phyloP scores from a whole-genome alignment of 768 basidiomycete species.

The Boletus reticulatus region DNA sequence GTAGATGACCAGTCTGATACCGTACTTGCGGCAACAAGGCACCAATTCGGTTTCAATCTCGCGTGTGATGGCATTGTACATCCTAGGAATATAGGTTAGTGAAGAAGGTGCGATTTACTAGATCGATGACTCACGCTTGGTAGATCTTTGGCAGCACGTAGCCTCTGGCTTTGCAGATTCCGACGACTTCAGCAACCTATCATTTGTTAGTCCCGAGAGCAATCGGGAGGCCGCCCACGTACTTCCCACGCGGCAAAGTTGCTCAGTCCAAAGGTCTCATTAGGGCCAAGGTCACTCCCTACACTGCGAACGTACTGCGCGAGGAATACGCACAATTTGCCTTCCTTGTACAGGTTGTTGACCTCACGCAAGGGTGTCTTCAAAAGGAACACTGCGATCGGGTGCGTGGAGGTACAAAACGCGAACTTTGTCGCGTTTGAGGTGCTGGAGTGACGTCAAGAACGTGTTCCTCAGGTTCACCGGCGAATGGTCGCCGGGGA shows the following conservation, averaged over 20 bases:
- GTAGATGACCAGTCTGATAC: conserved; percentile 54
- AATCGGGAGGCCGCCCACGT: not conserved
- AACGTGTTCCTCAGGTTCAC: conserved; percentile 44
- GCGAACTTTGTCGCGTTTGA: conserved; percentile 45
- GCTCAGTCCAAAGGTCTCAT: conserved; percentile 61
- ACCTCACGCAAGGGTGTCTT: conserved; percentile 53
- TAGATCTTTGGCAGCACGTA: conserved; percentile 57
- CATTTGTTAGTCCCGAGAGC: not conserved
- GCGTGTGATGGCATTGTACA: conserved; percentile 50
- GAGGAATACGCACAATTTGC: conserved; percentile 44
- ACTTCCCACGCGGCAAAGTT: conserved; percentile 60
- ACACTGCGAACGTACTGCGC: not conserved
- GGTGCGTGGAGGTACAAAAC: conserved; percentile 62
- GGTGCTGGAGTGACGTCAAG: conserved; percentile 41
- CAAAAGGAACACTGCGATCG: conserved; percentile 55
- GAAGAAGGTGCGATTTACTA: not conserved
- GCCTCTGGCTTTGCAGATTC: conserved; percentile 52
- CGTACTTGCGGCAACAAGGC: conserved; percentile 57
- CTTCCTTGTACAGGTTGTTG: conserved; percentile 54
- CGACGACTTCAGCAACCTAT: conserved; percentile 58
- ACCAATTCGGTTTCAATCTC: conserved; percentile 49
- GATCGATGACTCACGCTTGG: conserved; percentile 40
- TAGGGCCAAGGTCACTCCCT: conserved; percentile 13
- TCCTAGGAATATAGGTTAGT: conserved; percentile 14
- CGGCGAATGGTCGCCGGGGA: conserved; percentile 42